phyloP scores from a whole-genome alignment of 2,329 filamentous ascomycete species.

The Tricladium varicosporioides region DNA sequence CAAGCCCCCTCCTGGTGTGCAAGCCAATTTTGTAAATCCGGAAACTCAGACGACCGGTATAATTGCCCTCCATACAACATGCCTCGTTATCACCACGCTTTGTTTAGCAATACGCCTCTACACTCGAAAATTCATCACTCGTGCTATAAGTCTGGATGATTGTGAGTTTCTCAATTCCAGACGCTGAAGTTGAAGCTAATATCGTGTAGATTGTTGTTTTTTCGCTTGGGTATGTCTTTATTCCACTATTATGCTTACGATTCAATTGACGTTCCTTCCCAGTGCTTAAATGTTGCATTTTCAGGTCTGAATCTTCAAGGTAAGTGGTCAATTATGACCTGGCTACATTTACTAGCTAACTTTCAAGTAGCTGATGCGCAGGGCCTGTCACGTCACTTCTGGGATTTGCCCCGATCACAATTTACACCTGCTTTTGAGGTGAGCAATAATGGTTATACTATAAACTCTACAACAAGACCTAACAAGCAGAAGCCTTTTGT shows the following conservation, averaged over 20 bases:
- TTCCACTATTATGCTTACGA: not conserved
- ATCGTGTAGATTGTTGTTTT: not conserved
- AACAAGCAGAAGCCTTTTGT: not conserved
- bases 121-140: conserved; percentile 4
- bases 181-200: not conserved
- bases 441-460: not conserved
- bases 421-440: not conserved
- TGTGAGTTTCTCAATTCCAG: not conserved
- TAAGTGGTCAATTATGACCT: not conserved
- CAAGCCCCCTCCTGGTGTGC: not conserved
- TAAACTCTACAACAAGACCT: not conserved
- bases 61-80: not conserved
- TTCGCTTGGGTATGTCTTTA: not conserved
- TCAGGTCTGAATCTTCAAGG: not conserved
- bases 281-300: conserved; percentile 1
- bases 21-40: conserved; percentile 1
- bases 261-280: not conserved
- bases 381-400: not conserved
- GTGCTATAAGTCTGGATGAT: conserved; percentile 1
- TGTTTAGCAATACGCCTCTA: not conserved
- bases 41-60: not conserved
- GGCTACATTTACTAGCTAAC: not conserved
- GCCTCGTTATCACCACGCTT: not conserved
- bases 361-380: not conserved
- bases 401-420: not conserved